phyloP scores from a whole-genome alignment of 129 eudicot species.

The Flaveria trinervia region DNA sequence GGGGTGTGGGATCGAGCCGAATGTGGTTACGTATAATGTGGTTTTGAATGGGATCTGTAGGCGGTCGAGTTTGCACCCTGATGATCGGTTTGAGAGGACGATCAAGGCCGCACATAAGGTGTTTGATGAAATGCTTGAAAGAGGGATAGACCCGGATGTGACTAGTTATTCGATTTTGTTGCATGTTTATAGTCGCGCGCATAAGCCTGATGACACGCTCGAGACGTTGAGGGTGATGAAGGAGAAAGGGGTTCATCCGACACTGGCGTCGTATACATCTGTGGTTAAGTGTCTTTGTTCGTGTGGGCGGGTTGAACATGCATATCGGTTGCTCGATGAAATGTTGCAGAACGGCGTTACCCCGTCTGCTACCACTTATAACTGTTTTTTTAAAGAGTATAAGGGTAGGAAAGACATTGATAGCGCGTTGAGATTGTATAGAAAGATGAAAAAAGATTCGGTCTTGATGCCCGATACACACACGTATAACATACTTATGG shows the following conservation, averaged over 20 bases:
- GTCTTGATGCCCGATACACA: conserved; percentile 47
- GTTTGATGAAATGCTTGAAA: conserved; percentile 71
- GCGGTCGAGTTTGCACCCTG: conserved; percentile 83
- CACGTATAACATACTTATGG: conserved; percentile 74
- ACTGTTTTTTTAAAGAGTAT: conserved; percentile 87
- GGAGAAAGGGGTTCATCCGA: conserved; percentile 70
- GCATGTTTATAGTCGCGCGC: conserved; percentile 96
- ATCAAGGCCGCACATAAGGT: conserved; percentile 61
- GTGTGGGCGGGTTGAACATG: conserved; percentile 69
- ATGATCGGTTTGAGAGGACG: conserved; percentile 63
- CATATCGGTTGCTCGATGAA: conserved; percentile 59
- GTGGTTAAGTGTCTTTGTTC: conserved; percentile 86
- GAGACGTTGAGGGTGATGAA: conserved; percentile 70
- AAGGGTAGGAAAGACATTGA: conserved; percentile 80
- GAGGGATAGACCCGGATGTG: conserved; percentile 90
- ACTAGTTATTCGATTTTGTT: conserved; percentile 84
- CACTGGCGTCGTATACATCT: conserved; percentile 64
- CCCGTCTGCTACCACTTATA: conserved; percentile 71
- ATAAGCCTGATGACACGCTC: conserved; percentile 69
- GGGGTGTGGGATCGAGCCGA: conserved; percentile 68
- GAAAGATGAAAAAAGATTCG: conserved; percentile 63
- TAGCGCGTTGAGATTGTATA: conserved; percentile 65
- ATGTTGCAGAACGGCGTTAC: conserved; percentile 66
- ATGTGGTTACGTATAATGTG: conserved; percentile 86
- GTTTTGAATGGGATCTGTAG: conserved; percentile 83